Evolutionary conservation across 2,329 filamentous ascomycete species (phyloP), one percentile per base, ranked within the genome.

Genomic region (Claviceps sp.): DNA sequence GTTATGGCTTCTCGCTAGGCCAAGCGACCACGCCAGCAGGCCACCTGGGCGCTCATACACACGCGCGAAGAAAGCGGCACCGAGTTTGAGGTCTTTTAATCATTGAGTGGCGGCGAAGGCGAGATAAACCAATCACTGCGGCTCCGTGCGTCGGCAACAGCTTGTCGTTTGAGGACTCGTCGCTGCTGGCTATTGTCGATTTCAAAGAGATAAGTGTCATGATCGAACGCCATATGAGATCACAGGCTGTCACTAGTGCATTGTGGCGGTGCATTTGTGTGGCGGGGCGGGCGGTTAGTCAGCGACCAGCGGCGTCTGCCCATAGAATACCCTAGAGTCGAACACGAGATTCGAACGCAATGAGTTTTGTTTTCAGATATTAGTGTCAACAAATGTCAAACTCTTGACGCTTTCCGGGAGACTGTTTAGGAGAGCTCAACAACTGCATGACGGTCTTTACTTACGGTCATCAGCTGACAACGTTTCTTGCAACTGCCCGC

Each of bases 161-260:
- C 8, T 41, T 34, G 48, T 54, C 24, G 40, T 46, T 42, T 30
- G 24, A 42, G n/a, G 11, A 22, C 9, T 26, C 43, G 30, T 13
- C 43, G 51, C 34, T 30, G 16, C 37, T 34, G 30, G 38, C 20
- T 44, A 11, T 42, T 41, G 11, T 44, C 22, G n/a, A 47, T 43
- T 5, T 48, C 45, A 18, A 44, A 40, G 37, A 34, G 37, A 38
- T 22, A 37, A 41, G 47, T 52, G 46, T 52, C 51, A 45, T 49
- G n/a, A 44, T 26, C 11, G 7, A 30, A 30, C 51, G 51, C 51
- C 51, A 51, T 36, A 37, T 36, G 48, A 46, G 36, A 49, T 30
- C 37, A 42, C 5, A 44, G 14, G 22, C 24, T 18, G 13, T 11
- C 13, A 13, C 6, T 22, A 5, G 18, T 9, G 22, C 5, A 13